Percentiles rank a stretch among this genome's conserved stretches.
phyloP scores from a whole-genome alignment of 2,329 filamentous ascomycete genomes.

The Pseudopyrenochaeta lycopersici region DNA sequence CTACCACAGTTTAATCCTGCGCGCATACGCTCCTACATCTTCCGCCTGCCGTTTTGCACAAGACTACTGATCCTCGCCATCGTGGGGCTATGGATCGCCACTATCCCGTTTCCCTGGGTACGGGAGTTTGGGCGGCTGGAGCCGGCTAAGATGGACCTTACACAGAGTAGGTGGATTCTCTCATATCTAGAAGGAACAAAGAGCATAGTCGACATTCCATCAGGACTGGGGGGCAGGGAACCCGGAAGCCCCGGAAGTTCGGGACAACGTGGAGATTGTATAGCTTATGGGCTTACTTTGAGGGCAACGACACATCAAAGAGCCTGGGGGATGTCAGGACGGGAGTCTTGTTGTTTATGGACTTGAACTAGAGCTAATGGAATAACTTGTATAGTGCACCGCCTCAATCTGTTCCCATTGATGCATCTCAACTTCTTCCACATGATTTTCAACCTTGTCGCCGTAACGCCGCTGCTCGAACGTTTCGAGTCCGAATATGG shows the following conservation, averaged over 20 bases:
- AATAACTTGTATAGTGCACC: constrained; percentile 72
- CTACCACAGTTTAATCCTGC: constrained; percentile 72
- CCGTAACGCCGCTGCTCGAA: constrained; percentile 87
- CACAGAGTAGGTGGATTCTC: constrained; percentile 67
- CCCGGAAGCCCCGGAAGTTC: background rate
- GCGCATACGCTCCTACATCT: constrained; percentile 80
- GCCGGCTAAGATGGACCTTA: constrained; percentile 76
- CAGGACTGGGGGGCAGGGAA: background rate
- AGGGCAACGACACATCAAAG: background rate
- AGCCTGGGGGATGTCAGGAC: background rate
- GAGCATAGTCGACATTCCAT: background rate
- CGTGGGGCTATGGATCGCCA: constrained; percentile 72
- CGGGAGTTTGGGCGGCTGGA: constrained; percentile 80
- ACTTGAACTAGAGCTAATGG: constrained; percentile 16
- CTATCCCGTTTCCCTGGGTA: constrained; percentile 76
- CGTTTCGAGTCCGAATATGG: constrained; percentile 93
- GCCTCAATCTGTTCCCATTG: constrained; percentile 90
- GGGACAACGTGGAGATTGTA: background rate
- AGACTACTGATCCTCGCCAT: constrained; percentile 74
- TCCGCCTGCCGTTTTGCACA: constrained; percentile 89
- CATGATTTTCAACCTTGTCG: constrained; percentile 78
- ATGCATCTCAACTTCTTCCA: constrained; percentile 86
- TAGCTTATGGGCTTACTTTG: background rate
- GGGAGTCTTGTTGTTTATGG: no score
- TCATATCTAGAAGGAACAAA: constrained; percentile 1